Evolutionary conservation across 2,329 filamentous ascomycete genomes (phyloP), one percentile per base, ranked within the genome.

Genomic region (Blastomyces gilchristii): DNA sequence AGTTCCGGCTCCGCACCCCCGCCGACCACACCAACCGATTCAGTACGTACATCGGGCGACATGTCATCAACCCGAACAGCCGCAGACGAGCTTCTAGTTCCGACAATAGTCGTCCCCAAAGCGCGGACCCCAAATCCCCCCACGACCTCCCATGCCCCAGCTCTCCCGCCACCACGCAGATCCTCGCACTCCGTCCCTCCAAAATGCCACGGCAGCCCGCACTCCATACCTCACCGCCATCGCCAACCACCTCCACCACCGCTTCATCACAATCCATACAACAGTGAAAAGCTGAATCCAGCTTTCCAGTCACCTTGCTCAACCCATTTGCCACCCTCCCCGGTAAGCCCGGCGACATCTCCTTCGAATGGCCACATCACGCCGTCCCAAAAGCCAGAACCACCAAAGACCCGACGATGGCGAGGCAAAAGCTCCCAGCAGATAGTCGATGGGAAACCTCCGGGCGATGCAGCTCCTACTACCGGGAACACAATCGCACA

Each of bases 371-470:
- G 70, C 1, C 74, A 64, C 18, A 18, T 47, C 53, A 37, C 31
- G 16, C 34, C 56, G 22, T 34, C 56, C n/a, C 62, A 71, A 37
- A 75, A 73, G 60, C 75, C 75, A 0, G 72, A 74, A 52, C 75
- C 75, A 1, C 77, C 77, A 11, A 77, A 73, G 63, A 72, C 77
- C 6, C 74, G 77, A 37, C 76, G 78, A 25, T 77, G 70, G 69
- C 74, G 75, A 9, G 74, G 31, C 49, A 64, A 49, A 25, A 63
- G 53, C 34, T 39, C 37, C 31, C 49, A 54, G 58, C 41, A 53
- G 54, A 34, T 28, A 41, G 12, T 16, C 7, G 22, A 22, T 18
- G 52, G n/a, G 18, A 45, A 25, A 37, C 14, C 37, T 28, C 22
- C 14, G 7, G n/a, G 16, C 34, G 22, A 25, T 25, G 3, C n/a